Conservation (phyloP, 352 stramenopile species). For the Plasmopara halstedii region DNA sequence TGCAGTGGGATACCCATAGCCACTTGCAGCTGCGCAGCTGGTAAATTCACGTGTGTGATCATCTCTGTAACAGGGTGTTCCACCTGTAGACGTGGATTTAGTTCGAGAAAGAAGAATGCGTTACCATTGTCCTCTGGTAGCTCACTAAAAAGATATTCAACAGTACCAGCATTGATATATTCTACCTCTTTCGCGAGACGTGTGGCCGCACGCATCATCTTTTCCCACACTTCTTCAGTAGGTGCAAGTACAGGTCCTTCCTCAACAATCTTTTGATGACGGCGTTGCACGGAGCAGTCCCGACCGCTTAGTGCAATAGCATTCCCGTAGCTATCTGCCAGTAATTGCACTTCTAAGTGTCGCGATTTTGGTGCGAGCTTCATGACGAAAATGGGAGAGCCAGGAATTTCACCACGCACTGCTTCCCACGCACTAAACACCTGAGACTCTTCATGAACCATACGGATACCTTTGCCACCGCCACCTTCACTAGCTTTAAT, state of each 20-base stretch:
- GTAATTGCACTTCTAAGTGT: constrained; percentile 99
- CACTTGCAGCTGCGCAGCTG: constrained; percentile 95
- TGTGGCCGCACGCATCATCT: constrained; percentile 98
- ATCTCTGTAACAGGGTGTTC: constrained; percentile 99
- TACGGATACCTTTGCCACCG: constrained; percentile 99
- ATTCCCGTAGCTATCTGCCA: constrained; percentile 98
- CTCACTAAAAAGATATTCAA: constrained; percentile 99
- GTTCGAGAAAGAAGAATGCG: constrained; percentile 99
- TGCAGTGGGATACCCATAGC: constrained; percentile 99
- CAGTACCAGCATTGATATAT: constrained; percentile 99
- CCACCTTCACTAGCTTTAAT: constrained; percentile 99
- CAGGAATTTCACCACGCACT: constrained; percentile 97
- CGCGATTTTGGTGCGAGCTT: constrained; percentile 95
- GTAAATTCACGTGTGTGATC: constrained; percentile 98
- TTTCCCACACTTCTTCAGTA: constrained; percentile 90
- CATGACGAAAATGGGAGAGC: constrained; percentile 99
- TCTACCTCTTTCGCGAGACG: constrained; percentile 96
- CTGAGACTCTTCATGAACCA: constrained; percentile 86
- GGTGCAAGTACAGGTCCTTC: constrained; percentile 94
- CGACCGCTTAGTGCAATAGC: constrained; percentile 97
- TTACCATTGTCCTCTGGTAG: constrained; percentile 83
- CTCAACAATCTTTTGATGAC: constrained; percentile 99
- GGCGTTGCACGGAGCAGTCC: constrained; percentile 98
- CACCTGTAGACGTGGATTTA: constrained; percentile 99
- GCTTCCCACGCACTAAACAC: constrained; percentile 94